Conservation (phyloP, 352 stramenopile genomes). For the Phytophthora quininea region DNA sequence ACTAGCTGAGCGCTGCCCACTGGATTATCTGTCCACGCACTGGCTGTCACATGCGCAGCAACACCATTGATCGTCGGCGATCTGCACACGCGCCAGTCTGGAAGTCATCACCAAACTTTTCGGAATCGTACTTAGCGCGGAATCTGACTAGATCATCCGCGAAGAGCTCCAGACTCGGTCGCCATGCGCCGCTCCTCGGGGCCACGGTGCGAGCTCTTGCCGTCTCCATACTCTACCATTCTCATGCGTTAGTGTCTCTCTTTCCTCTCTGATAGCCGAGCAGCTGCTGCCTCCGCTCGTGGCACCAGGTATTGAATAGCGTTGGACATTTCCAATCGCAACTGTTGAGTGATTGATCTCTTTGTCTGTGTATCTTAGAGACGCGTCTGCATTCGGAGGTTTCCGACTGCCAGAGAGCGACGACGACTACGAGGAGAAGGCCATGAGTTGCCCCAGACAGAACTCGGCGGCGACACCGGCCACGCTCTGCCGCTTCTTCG, state of each 20-base stretch:
- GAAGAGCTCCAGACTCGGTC: constrained; percentile 20
- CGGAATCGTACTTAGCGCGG: too few relatives aligned
- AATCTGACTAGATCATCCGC: constrained; percentile 25
- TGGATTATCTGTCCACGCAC: too few relatives aligned
- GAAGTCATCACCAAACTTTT: too few relatives aligned
- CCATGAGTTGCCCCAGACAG: neutral
- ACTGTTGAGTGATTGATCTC: too few relatives aligned
- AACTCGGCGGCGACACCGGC: constrained; percentile 27
- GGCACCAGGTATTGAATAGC: constrained; percentile 15
- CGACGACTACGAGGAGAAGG: constrained; percentile 26
- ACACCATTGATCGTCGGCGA: too few relatives aligned
- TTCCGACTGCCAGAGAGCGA: constrained; percentile 17
- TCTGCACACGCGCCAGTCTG: too few relatives aligned
- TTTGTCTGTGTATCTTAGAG: neutral
- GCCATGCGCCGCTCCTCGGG: constrained; percentile 23
- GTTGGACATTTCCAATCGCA: neutral
- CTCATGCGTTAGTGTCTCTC: neutral
- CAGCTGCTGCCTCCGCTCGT: constrained; percentile 8
- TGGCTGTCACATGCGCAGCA: too few relatives aligned
- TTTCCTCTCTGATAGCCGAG: constrained; percentile 12
- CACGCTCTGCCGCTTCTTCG: constrained; percentile 75
- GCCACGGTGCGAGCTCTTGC: constrained; percentile 15
- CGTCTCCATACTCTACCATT: neutral
- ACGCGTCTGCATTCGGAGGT: constrained; percentile 10
- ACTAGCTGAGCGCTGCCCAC: too few relatives aligned